Evolutionary conservation across 148 eudicot genomes (phyloP).

Genomic region (Chenopodium formosanum): DNA sequence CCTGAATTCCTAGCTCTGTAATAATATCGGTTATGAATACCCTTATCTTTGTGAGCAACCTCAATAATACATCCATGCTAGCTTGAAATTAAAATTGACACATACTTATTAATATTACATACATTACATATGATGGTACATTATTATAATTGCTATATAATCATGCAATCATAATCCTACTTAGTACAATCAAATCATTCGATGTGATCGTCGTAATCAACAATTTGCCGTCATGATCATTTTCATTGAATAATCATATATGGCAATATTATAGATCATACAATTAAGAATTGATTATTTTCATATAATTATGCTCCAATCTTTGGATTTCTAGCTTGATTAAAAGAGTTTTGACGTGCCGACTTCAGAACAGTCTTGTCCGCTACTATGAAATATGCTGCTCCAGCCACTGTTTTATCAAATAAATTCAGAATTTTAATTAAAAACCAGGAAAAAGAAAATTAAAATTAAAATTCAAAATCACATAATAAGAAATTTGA

Average conservation of each 20-base stretch:
- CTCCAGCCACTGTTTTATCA: slow-evolving; percentile 44
- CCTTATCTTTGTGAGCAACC: too few relatives aligned
- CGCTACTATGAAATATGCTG: slow-evolving; percentile 76
- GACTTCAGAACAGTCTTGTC: slow-evolving; percentile 73
- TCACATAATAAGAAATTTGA: too few relatives aligned
- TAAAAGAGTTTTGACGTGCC: slow-evolving; percentile 64
- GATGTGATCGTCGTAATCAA: neutral
- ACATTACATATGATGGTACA: neutral
- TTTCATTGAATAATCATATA: neutral
- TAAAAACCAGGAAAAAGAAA: neutral
- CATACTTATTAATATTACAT: neutral
- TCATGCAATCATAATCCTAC: neutral
- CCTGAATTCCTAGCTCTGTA: too few relatives aligned
- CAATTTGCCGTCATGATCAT: neutral
- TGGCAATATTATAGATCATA: neutral
- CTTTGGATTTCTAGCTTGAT: slow-evolving; percentile 14
- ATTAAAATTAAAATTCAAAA: neutral
- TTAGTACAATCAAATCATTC: neutral
- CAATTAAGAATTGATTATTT: too few relatives aligned
- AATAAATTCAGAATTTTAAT: neutral
- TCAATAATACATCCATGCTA: too few relatives aligned
- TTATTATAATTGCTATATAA: neutral
- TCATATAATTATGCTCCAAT: slow-evolving; percentile 15
- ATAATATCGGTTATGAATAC: too few relatives aligned
- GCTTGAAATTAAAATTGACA: too few relatives aligned